Base-by-base conservation (phyloP, 495 filamentous ascomycete genomes). In the Parathielavia appendiculata region DNA sequence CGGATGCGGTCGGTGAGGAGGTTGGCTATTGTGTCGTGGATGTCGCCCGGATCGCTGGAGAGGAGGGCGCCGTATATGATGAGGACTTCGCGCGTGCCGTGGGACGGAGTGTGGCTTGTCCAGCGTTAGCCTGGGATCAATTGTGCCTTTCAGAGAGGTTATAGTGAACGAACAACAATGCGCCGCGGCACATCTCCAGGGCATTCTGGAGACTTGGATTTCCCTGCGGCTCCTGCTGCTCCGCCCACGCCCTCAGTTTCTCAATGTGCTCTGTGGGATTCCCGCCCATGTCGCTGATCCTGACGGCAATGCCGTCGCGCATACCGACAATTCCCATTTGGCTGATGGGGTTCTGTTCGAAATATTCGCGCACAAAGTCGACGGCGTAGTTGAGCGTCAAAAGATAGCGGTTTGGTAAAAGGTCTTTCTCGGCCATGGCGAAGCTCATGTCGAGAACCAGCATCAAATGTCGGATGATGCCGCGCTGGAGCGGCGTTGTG, bases 261-360 rank as follows among this genome's bases (percentile, higher is more conserved):
- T 85, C 80, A 59, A 97, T 84, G 70, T 97, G 93, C 52, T 95
- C 90, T 8, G 82, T 85, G 0, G 91, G 90, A 69, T 97, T 97
- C 3, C 95, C 95, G 53, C 84, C 87, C 78, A 96, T 87, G 66
- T 95, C 89, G 68, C 86, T 91, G 51, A 98, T 82, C 38, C 89
- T 76, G 10, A 93, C 72, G 9, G 91, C 92, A 16, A 97, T 75
- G 14, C 93, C 93, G 71, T 97, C 95, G 44, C 86, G 84, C 83
- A 96, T 92, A 47, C 88, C 92, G 41, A 98, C 75, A 22, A 97
- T 84, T 14, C 87, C 90, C 39, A 98, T 79, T 67, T 98, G 95
- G 32, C 90, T 93, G 70, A 98, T 97, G n/a, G 93, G 93, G 59
- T 98, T 98, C 71, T 98, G 93, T 71, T 97, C 92, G 69, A 97